A percentile compares a stretch with the other conserved stretches of the same genome.
These are phyloP conservation scores for Glonium stellatum DNA, from an alignment of 495 filamentous ascomycete genomes.

Conservation along the genomic window DNA sequence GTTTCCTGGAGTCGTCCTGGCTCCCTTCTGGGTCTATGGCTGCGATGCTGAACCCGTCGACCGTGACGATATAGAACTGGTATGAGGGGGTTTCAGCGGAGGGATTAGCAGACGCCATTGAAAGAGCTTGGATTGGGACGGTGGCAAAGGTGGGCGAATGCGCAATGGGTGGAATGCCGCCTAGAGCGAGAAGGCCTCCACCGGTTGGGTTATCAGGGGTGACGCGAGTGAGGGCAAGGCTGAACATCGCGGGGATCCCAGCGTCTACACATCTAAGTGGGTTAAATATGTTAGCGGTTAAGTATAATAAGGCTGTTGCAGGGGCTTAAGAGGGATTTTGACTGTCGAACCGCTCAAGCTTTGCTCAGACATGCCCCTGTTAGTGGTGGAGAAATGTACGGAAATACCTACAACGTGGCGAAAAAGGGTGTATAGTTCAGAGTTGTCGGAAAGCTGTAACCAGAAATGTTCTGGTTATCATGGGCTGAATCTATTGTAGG, in stretches of 20 bases:
- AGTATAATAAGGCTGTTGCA: too few species aligned
- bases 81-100: conserved; percentile 4
- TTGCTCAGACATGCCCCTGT: too few species aligned
- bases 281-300: not conserved
- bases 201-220: conserved; percentile 2
- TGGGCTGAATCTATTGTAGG: conserved; percentile 47
- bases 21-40: not conserved
- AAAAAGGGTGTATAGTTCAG: too few species aligned
- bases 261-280: conserved; percentile 20
- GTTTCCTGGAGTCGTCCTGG: not conserved
- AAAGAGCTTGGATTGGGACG: conserved; percentile 33
- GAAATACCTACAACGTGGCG: too few species aligned
- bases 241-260: conserved; percentile 50
- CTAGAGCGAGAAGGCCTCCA: conserved; percentile 44
- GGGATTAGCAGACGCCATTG: not conserved
- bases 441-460: not conserved
- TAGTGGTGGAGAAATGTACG: too few species aligned
- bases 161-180: conserved; percentile 43
- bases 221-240: conserved; percentile 39
- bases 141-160: conserved; percentile 36
- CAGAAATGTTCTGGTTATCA: conserved; percentile 21
- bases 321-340: too few species aligned
- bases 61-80: conserved; percentile 42
- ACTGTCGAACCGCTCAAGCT: too few species aligned
- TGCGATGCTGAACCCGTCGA: conserved; percentile 37